Percentiles rank a stretch among this genome's conserved stretches.
Conservation (phyloP, 441 rosid genomes). For the Breynia disticha region DNA sequence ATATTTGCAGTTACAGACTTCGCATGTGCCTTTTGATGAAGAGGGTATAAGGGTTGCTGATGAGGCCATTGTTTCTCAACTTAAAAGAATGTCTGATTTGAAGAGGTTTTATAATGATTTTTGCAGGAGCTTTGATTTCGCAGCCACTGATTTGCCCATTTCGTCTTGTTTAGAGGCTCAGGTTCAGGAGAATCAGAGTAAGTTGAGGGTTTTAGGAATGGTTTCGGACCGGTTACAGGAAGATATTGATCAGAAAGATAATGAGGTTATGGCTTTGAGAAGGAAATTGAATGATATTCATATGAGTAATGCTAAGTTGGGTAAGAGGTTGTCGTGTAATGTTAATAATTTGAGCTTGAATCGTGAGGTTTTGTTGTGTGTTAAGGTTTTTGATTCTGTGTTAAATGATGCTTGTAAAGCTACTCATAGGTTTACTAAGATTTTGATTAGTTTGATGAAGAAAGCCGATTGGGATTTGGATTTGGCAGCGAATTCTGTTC, state of each 20-base stretch:
- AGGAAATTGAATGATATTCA: constrained; percentile 51
- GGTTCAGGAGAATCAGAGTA: constrained; percentile 90
- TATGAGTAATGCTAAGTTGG: constrained; percentile 38
- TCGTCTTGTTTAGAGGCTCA: constrained; percentile 79
- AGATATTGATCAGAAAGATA: constrained; percentile 66
- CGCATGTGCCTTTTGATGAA: constrained; percentile 68
- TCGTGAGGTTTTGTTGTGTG: constrained; percentile 45
- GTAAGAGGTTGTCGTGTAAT: constrained; percentile 44
- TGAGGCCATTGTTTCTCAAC: constrained; percentile 56
- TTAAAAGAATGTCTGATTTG: constrained; percentile 58
- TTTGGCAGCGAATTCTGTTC: constrained; percentile 61
- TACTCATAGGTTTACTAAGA: constrained; percentile 51
- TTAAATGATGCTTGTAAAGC: constrained; percentile 57
- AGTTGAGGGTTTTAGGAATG: constrained; percentile 59
- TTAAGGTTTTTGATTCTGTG: constrained; percentile 57
- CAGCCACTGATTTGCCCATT: constrained; percentile 27
- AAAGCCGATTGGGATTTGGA: constrained; percentile 87
- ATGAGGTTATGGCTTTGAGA: constrained; percentile 42
- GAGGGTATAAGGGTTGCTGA: constrained; percentile 55
- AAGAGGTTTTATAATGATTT: constrained; percentile 44
- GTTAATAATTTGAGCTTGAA: constrained; percentile 22
- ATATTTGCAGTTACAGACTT: constrained; percentile 69
- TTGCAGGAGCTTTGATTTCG: constrained; percentile 36
- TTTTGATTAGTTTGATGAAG: constrained; percentile 67
- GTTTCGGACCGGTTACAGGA: constrained; percentile 72